Percentiles rank a stretch among this genome's conserved stretches.
Evolutionary conservation across 2,329 filamentous ascomycete species (phyloP).

Genomic region (Huntiella bhutanensis): DNA sequence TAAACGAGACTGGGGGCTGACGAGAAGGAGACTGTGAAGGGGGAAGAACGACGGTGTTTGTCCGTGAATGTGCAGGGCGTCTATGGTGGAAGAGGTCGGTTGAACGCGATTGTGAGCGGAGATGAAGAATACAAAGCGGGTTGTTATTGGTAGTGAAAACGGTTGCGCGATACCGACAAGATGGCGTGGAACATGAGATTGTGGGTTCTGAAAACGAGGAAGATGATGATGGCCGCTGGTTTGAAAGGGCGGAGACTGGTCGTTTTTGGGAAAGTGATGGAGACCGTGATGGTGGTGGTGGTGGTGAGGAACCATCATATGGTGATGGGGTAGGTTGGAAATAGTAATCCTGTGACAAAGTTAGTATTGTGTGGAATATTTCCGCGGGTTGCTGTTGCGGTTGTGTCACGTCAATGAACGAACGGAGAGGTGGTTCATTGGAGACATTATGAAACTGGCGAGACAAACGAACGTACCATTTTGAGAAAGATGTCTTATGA

Average conservation of each 20-base stretch:
- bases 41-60: background rate
- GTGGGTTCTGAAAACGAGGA: background rate
- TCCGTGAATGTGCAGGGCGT: background rate
- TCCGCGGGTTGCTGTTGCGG: background rate
- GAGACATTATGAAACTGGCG: background rate
- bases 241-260: background rate
- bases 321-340: background rate
- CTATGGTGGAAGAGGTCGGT: background rate
- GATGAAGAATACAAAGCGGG: constrained; percentile 5
- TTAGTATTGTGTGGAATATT: background rate
- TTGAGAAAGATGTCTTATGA: background rate
- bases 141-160: constrained; percentile 3
- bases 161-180: constrained; percentile 7
- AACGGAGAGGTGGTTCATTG: background rate
- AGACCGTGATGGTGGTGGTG: background rate
- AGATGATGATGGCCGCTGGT: background rate
- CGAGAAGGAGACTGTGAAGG: background rate
- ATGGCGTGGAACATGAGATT: background rate
- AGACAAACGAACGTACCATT: background rate
- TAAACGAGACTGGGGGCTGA: too few relatives aligned
- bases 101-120: background rate
- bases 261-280: too few relatives aligned
- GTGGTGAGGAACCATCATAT: background rate
- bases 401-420: background rate
- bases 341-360: constrained; percentile 1